Conservation (phyloP, 2,329 filamentous ascomycete species). For the Arachnomyces sp. region DNA sequence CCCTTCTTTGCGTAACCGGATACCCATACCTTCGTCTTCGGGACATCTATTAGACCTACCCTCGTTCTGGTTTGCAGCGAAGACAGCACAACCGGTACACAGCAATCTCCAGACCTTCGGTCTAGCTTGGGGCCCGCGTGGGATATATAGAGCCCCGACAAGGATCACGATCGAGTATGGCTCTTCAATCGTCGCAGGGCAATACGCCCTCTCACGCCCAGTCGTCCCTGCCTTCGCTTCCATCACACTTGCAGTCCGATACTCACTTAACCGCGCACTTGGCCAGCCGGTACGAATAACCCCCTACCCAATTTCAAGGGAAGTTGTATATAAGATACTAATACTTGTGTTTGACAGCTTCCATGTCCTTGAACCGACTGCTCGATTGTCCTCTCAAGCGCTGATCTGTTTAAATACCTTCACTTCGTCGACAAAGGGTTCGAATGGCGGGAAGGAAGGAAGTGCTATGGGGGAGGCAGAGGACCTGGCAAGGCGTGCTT, state of each 20-base stretch:
- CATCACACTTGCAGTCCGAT: conserved; percentile 54
- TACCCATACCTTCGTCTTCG: no score
- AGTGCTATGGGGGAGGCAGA: conserved; percentile 89
- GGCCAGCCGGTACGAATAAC: conserved; percentile 36
- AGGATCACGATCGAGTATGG: conserved; percentile 24
- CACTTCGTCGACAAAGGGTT: conserved; percentile 75
- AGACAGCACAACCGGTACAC: no score
- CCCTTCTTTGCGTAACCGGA: no score
- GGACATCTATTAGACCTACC: no score
- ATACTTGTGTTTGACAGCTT: conserved; percentile 59
- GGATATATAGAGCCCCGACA: no score
- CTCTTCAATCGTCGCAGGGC: conserved; percentile 31
- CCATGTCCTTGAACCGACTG: conserved; percentile 81
- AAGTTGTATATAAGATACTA: no score
- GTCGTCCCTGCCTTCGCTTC: conserved; percentile 78
- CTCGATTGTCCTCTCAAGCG: conserved; percentile 81
- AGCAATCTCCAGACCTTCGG: no score
- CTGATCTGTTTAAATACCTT: conserved; percentile 93
- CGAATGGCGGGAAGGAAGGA: conserved; percentile 83
- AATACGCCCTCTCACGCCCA: conserved; percentile 58
- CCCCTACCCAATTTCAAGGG: not conserved
- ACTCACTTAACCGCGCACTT: conserved; percentile 45
- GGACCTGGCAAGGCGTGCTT: conserved; percentile 80
- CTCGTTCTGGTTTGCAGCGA: no score
- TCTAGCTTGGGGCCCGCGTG: no score